Base-by-base conservation (phyloP, 441 rosid genomes). In the Populus hybrid region DNA sequence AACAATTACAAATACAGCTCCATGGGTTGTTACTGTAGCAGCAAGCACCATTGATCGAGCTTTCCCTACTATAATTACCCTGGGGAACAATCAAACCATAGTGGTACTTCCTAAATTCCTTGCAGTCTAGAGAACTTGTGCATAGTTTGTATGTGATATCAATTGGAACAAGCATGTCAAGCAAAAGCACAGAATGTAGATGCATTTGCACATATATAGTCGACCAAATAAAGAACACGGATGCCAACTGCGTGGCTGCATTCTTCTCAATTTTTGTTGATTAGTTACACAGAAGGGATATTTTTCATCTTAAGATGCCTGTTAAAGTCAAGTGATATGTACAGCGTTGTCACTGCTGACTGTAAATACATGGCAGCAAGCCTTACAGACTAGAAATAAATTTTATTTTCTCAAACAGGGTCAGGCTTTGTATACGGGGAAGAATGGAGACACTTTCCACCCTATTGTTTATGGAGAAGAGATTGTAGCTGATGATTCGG, bases 21-120 rank as follows among this genome's bases (percentile, higher is more conserved):
- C 91, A 0, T 89, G 92, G 92, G 24, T 86, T 38, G 67, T 84
- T 7, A 85, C 89, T 0, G 92, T 87, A 8, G 91, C 89, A 1
- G 32, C 32, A 30, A 30, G 32, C 32, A 30, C 32, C 32, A 30
- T 30, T 30, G 32, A 30, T 30, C 32, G 89, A 76, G 87, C 79
- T 64, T 89, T 89, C 72, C 86, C 87, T 1, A 79, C 87, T 24
- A 71, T 46, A 5, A 76, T 86, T 74, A 88, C 84, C 35, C 72
- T 83, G 65, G 90, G 90, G 35, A 88, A 88, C 79, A 84, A 85
- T 68, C 84, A 76, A 81, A 87, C 91, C 38, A 28, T 86, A 4
- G 71, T 79, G 88, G 88, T 89, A 83, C 50, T 66, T 76, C 21
- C 57, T 70, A 21, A 50, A 50, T 50, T 50, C 57, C 4, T 11